Evolutionary conservation across 176 grass and related monocot species (phyloP), one percentile per base, ranked within the genome.

Genomic region (Cenchrus fungigraminus): DNA sequence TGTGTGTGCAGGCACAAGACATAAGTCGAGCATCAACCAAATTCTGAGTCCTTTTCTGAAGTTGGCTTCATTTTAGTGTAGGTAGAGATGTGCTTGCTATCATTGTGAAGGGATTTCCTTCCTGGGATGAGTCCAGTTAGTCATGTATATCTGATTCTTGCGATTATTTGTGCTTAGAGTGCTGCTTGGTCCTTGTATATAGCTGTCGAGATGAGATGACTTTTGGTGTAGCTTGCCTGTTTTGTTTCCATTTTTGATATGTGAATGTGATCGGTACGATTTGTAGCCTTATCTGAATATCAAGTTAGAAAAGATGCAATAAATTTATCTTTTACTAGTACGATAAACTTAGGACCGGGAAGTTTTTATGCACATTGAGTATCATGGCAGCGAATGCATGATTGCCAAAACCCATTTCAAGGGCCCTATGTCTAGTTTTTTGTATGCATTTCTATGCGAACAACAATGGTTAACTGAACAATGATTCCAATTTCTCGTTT

Each of bases 71-170:
- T 68, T 94, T 52, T 87, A 92, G 69, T 61, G 46, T 83, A 90
- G 84, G 52, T 84, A 84, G 37, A 77, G 29, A 78, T 10, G n/a
- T 91, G 80, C 19, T 40, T 51, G 47, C 25, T 74, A 49, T 78
- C 58, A 74, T 50, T 69, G 82, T 40, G 49, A 54, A 79, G 75
- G 73, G 57, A 68, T 42, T 82, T 83, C 59, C 73, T 72, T 72
- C 37, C 14, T 43, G 25, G 56, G 40, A 72, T 74, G 60, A 14
- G 17, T 22, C 34, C 22, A 64, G 17, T n/a, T 85, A 85, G 83
- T 62, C 80, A 25, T 92, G 81, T 94, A 89, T 52, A 94, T 92
- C 76, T 92, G 28, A 85, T 86, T 89, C 64, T 81, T 89, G 77
- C 57, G 28, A 88, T 88, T 84, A 73, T 49, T 86, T 87, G 73